Conservation (phyloP, 768 basidiomycete species). For the Lactarius evosmus region DNA sequence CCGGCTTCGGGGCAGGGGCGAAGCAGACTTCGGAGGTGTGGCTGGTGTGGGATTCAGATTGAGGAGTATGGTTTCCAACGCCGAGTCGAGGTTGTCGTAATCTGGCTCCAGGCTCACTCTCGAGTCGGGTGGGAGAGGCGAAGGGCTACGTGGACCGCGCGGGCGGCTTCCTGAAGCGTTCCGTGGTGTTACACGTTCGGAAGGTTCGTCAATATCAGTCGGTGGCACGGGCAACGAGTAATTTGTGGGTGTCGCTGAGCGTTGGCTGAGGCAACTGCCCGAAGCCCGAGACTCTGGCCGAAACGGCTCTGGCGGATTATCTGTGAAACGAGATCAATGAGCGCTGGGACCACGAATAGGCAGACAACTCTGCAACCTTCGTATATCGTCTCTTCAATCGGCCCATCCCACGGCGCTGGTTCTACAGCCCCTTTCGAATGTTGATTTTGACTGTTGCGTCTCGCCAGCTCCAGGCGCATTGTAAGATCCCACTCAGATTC, state of each 20-base stretch:
- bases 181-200: conserved; percentile 46
- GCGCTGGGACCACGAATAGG: conserved; percentile 1
- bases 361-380: conserved; percentile 52
- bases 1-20: conserved; percentile 66
- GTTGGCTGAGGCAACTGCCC: conserved; percentile 40
- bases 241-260: conserved; percentile 45
- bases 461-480: conserved; percentile 74
- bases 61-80: conserved; percentile 40
- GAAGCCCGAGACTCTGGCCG: conserved; percentile 57
- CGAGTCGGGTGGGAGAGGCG: conserved; percentile 54
- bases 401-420: conserved; percentile 42
- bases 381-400: conserved; percentile 67
- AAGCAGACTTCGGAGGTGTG: conserved; percentile 36
- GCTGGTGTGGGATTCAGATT: conserved; percentile 30
- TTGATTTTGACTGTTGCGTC: conserved; percentile 80
- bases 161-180: conserved; percentile 57
- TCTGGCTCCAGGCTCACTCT: conserved; percentile 38
- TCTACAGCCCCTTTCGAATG: conserved; percentile 44
- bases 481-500: conserved; percentile 75
- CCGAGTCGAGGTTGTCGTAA: conserved; percentile 47
- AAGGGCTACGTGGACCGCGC: conserved; percentile 71
- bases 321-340: conserved; percentile 36
- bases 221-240: conserved; percentile 42
- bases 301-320: conserved; percentile 54
- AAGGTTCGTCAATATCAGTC: conserved; percentile 37